These are phyloP conservation scores for Wickerhamomyces subpelliculosus DNA, from an alignment of 805 yeast genomes.

Conservation along the genomic window DNA sequence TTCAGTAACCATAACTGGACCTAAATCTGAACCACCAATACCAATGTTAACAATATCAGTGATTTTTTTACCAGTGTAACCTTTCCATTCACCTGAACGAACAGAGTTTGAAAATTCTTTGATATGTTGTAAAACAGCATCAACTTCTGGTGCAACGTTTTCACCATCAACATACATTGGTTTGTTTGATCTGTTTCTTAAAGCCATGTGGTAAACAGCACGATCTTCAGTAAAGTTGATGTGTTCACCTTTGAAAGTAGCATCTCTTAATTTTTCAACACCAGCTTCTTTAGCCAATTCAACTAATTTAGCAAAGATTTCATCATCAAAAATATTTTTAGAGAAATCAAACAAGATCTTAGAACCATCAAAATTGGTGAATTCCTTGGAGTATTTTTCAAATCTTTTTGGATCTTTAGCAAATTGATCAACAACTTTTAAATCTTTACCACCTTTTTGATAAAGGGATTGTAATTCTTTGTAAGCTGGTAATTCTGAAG, in stretches of 20 bases:
- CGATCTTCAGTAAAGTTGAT: conserved; percentile 94
- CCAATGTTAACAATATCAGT: conserved; percentile 96
- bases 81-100: conserved; percentile 93
- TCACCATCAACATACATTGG: conserved; percentile 85
- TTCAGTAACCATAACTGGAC: conserved; percentile 99
- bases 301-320: conserved; percentile 59
- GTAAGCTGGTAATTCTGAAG: conserved; percentile 82
- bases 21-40: conserved; percentile 97
- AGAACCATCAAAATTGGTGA: conserved; percentile 80
- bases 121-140: conserved; percentile 89
- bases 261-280: conserved; percentile 81
- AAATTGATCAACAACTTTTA: conserved; percentile 71
- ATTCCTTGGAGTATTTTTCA: conserved; percentile 67
- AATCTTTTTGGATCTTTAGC: conserved; percentile 68
- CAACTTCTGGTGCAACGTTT: conserved; percentile 88
- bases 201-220: conserved; percentile 95
- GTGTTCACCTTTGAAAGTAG: conserved; percentile 86
- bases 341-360: conserved; percentile 91
- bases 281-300: conserved; percentile 86
- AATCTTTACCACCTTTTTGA: conserved; percentile 59
- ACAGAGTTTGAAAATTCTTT: conserved; percentile 87
- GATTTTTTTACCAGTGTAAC: conserved; percentile 92
- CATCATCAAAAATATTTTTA: conserved; percentile 88
- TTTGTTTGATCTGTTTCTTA: conserved; percentile 85
- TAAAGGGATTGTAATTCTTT: conserved; percentile 63